Evolutionary conservation across 306 rosid species (phyloP).

Genomic region (Dalbergia cultrata): DNA sequence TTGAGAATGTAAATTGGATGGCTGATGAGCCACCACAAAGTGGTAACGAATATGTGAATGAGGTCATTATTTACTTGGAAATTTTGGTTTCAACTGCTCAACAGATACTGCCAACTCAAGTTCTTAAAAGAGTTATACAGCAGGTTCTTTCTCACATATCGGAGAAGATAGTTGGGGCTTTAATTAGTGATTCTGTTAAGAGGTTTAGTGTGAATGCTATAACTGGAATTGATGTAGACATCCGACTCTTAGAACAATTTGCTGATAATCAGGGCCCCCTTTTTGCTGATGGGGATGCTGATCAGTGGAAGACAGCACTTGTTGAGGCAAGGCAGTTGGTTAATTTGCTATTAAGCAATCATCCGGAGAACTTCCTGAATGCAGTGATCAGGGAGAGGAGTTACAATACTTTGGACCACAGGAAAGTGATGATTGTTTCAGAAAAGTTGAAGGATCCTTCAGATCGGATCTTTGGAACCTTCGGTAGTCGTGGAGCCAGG

Average conservation of each 20-base stretch:
- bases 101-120: slow-evolving; percentile 89
- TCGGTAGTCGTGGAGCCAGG: slow-evolving; percentile 84
- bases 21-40: slow-evolving; percentile 76
- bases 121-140: slow-evolving; percentile 86
- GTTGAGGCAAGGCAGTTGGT: slow-evolving; percentile 81
- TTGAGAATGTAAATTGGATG: slow-evolving; percentile 93
- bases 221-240: slow-evolving; percentile 84
- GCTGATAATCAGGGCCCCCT: slow-evolving; percentile 85
- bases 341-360: slow-evolving; percentile 87
- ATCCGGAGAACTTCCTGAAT: slow-evolving; percentile 92
- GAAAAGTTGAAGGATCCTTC: slow-evolving; percentile 93
- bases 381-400: slow-evolving; percentile 97
- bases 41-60: slow-evolving; percentile 93
- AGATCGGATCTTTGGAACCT: slow-evolving; percentile 90
- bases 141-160: slow-evolving; percentile 94
- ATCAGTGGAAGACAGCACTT: slow-evolving; percentile 77
- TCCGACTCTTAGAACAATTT: slow-evolving; percentile 84
- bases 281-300: slow-evolving; percentile 79
- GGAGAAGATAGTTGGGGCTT: slow-evolving; percentile 77
- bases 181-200: slow-evolving; percentile 82
- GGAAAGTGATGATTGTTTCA: slow-evolving; percentile 81
- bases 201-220: slow-evolving; percentile 78
- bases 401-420: slow-evolving; percentile 80
- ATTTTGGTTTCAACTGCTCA: slow-evolving; percentile 94
- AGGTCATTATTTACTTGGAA: slow-evolving; percentile 93